phyloP scores from a whole-genome alignment of 495 filamentous ascomycete species.

The Staphylotrichum longicolle region DNA sequence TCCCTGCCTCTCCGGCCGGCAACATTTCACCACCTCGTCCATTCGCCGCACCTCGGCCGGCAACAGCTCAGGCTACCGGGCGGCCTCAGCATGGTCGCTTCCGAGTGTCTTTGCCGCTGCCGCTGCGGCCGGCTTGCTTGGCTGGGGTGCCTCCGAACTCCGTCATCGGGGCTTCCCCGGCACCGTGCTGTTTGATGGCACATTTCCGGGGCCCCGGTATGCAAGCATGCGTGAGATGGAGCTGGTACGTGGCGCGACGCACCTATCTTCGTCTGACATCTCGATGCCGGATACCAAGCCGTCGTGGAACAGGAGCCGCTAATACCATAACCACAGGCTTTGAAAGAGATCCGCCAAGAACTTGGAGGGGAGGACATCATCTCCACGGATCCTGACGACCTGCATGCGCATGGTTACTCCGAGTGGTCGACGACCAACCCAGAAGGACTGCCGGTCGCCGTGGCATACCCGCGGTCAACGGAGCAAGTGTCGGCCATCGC shows the following conservation, averaged over 20 bases:
- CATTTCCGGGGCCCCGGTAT: slow-evolving; percentile 41
- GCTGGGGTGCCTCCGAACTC: slow-evolving; percentile 40
- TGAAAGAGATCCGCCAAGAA: slow-evolving; percentile 59
- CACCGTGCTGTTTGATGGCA: slow-evolving; percentile 42
- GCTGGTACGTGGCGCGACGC: slow-evolving; percentile 39
- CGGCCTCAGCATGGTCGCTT: slow-evolving; percentile 32
- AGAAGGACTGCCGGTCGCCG: slow-evolving; percentile 73
- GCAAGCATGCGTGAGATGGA: slow-evolving; percentile 52
- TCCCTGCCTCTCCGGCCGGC: slow-evolving; percentile 18
- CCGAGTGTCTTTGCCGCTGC: slow-evolving; percentile 42
- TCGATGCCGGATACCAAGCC: neutral
- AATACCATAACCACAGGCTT: slow-evolving; percentile 20
- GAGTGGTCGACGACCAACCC: slow-evolving; percentile 86
- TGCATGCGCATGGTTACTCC: slow-evolving; percentile 79
- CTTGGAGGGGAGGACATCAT: slow-evolving; percentile 64
- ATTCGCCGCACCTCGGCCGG: slow-evolving; percentile 24
- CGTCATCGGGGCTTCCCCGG: slow-evolving; percentile 30
- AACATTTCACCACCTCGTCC: slow-evolving; percentile 26
- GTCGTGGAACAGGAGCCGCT: too few relatives aligned
- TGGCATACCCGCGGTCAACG: slow-evolving; percentile 74
- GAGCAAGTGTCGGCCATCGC: slow-evolving; percentile 78
- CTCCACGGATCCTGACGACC: slow-evolving; percentile 78
- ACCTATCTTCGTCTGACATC: too few relatives aligned
- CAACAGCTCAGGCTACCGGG: slow-evolving; percentile 13
- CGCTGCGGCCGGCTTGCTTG: slow-evolving; percentile 41